Evolutionary conservation across 179 eudicot species (phyloP), one percentile per base, ranked within the genome.

Genomic region (Beta corolliflora): DNA sequence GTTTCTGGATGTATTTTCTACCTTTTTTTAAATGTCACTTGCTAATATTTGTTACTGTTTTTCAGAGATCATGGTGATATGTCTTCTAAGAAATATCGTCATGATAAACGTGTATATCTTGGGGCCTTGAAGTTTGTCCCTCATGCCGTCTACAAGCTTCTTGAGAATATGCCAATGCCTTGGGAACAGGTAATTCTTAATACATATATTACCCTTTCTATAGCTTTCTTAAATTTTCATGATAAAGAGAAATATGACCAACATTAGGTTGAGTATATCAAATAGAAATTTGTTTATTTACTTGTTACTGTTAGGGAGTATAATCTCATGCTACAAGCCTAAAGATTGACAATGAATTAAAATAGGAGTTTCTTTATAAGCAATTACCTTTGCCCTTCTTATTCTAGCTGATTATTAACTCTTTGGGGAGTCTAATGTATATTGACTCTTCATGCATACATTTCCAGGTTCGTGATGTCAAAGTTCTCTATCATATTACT

Each of bases 121-220:
- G 99, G 99, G 66, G 99, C 99, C 67, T 90, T 96, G 72, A 96
- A 96, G 73, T 96, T 96, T 85, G 97, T 96, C 76, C 99, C 99
- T 0, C 99, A 96, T 86, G 98, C 99, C 61, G 99, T 96, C 15
- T 96, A 96, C 85, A 96, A 96, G 83, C 98, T 96, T 81, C 91
- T 96, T 36, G 99, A 96, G 82, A 96, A 96, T 85, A 96, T 96
- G 98, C 98, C 99, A 21, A 96, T 96, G 99, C 99, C 99, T 23
- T 96, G 99, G 99, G 99, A 96, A 81, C 99, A 95, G 95, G 98
- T 92, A 82, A 67, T 44, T 65, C 4, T 7, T 19, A 12, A 25
- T 18, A 31, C 11, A 7, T 55, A 9, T 18, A 18, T 0, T 36
- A 29, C 13, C 75, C 67, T 14, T 46, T 41, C 46, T 9, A 36